phyloP scores from a whole-genome alignment of 768 basidiomycete genomes.

The Heimioporus sp. region DNA sequence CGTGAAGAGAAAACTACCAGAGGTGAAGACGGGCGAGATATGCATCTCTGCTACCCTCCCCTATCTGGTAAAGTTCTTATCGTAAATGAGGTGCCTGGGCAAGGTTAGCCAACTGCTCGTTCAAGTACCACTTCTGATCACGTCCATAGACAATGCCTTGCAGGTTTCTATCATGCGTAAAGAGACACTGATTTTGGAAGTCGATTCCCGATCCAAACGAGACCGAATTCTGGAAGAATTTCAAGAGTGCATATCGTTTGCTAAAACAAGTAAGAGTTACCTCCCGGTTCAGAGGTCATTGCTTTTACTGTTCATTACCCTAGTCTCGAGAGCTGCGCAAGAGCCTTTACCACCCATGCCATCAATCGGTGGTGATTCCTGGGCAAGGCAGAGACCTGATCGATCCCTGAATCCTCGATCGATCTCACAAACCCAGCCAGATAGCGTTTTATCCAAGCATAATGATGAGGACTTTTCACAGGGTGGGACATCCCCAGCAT shows the following conservation, averaged over 20 bases:
- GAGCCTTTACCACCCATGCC: constrained; percentile 70
- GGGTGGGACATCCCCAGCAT: not conserved
- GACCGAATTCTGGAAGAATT: constrained; percentile 69
- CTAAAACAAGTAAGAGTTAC: constrained; percentile 56
- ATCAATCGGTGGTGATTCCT: constrained; percentile 37
- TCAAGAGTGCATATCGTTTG: constrained; percentile 82
- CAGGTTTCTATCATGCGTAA: constrained; percentile 85
- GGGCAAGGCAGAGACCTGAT: constrained; percentile 19
- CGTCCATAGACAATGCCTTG: constrained; percentile 59
- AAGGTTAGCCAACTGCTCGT: constrained; percentile 43
- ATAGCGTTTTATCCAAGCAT: not conserved
- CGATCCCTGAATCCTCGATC: constrained; percentile 21
- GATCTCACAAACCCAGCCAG: constrained; percentile 2
- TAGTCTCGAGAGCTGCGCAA: constrained; percentile 59
- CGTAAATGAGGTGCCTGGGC: constrained; percentile 58
- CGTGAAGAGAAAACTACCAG: constrained; percentile 54
- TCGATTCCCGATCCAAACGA: constrained; percentile 54
- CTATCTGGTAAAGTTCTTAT: constrained; percentile 90
- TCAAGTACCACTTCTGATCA: constrained; percentile 11
- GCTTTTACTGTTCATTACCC: constrained; percentile 4
- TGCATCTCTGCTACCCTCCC: constrained; percentile 94
- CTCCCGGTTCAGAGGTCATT: not conserved
- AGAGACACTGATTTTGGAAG: constrained; percentile 71
- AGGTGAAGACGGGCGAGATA: constrained; percentile 64
- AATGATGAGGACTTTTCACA: not conserved